These are phyloP conservation scores for Oryza coarctata DNA, from an alignment of 176 grass and related monocot genomes.

Conservation along the genomic window DNA sequence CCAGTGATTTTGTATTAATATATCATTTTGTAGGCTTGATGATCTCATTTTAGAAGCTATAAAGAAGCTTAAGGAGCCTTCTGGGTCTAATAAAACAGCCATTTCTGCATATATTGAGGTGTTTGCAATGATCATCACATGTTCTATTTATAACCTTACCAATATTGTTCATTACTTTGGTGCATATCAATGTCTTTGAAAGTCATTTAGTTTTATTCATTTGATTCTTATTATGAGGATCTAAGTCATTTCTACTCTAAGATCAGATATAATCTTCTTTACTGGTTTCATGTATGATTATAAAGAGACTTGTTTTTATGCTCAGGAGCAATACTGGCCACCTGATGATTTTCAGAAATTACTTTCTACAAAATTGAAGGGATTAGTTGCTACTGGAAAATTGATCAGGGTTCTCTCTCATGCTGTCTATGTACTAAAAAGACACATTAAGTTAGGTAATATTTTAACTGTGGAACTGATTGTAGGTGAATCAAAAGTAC, in stretches of 20 bases:
- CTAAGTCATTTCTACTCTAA: not conserved
- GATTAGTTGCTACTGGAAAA: slow-evolving; percentile 58
- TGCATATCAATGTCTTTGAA: not conserved
- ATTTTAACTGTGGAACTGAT: slow-evolving; percentile 9
- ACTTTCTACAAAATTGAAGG: slow-evolving; percentile 73
- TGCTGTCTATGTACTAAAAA: not conserved
- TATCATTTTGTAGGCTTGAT: slow-evolving; percentile 55
- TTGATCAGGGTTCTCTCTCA: slow-evolving; percentile 62
- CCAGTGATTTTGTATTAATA: slow-evolving; percentile 8
- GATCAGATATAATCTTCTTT: not conserved
- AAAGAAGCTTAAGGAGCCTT: slow-evolving; percentile 57
- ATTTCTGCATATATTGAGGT: slow-evolving; percentile 88
- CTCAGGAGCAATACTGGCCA: slow-evolving; percentile 70
- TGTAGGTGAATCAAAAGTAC: slow-evolving; percentile 79
- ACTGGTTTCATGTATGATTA: slow-evolving; percentile 16
- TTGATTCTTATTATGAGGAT: slow-evolving; percentile 1
- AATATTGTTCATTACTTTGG: slow-evolving; percentile 10
- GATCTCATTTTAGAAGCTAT: slow-evolving; percentile 88
- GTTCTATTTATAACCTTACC: not conserved
- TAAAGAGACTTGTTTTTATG: slow-evolving; percentile 26
- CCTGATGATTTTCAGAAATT: slow-evolving; percentile 73
- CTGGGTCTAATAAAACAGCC: slow-evolving; percentile 68
- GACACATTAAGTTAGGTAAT: not conserved
- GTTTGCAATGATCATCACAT: not conserved
- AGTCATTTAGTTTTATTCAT: slow-evolving; percentile 21